Evolutionary conservation across 495 filamentous ascomycete species (phyloP).

Genomic region (Wilcoxina mikolae): DNA sequence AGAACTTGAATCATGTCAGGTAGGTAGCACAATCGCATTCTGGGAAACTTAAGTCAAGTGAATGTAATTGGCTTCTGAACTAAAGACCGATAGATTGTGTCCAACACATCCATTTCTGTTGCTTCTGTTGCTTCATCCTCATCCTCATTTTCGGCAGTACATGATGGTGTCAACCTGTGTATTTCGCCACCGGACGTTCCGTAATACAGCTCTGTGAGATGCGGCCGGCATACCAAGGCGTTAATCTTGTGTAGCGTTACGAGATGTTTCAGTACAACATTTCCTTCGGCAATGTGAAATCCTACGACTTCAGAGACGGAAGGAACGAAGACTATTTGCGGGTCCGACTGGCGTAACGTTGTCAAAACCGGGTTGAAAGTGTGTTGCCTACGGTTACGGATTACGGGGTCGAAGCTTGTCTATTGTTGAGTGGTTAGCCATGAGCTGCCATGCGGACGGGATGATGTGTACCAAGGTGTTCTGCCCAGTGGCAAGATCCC

Average conservation of each 20-base stretch:
- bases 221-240: slow-evolving; percentile 27
- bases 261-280: slow-evolving; percentile 52
- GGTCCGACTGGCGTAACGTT: slow-evolving; percentile 47
- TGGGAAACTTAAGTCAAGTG: slow-evolving; percentile 1
- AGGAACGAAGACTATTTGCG: slow-evolving; percentile 34
- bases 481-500: slow-evolving; percentile 61
- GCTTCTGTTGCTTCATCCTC: slow-evolving; percentile 34
- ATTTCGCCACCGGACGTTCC: slow-evolving; percentile 39
- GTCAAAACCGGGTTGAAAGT: slow-evolving; percentile 42
- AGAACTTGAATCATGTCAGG: no score
- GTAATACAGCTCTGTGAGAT: slow-evolving; percentile 37
- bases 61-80: slow-evolving; percentile 10
- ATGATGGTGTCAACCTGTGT: slow-evolving; percentile 39
- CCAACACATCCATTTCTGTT: slow-evolving; percentile 7
- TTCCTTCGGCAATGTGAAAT: slow-evolving; percentile 41
- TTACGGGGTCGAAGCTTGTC: slow-evolving; percentile 31
- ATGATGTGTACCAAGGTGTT: slow-evolving; percentile 61
- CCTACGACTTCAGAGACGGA: slow-evolving; percentile 32
- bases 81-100: slow-evolving; percentile 13
- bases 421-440: slow-evolving; percentile 63
- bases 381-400: slow-evolving; percentile 7
- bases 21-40: no score
- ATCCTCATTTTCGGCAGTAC: slow-evolving; percentile 33
- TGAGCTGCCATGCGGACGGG: slow-evolving; percentile 40
- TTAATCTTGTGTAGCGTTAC: slow-evolving; percentile 13